phyloP scores from a whole-genome alignment of 176 grass and related monocot species.

The Rhynchospora breviuscula region DNA sequence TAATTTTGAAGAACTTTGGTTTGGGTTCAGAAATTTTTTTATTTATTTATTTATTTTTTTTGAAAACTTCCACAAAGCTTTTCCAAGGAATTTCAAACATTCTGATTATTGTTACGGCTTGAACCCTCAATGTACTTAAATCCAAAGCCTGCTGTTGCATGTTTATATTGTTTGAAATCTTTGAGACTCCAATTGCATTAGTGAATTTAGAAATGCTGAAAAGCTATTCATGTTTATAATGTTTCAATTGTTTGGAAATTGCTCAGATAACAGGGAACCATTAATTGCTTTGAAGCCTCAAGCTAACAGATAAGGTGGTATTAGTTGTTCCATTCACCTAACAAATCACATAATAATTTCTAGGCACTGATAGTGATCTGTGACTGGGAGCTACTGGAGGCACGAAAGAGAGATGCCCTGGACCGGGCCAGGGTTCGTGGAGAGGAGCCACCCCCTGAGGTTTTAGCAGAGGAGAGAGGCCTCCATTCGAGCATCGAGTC shows the following conservation, averaged over 20 bases:
- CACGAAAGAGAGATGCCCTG: conserved; percentile 73
- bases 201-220: too few relatives aligned
- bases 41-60: neutral
- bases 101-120: neutral
- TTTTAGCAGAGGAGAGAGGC: conserved; percentile 87
- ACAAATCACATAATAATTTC: conserved; percentile 5
- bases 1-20: neutral
- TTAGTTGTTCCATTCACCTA: neutral
- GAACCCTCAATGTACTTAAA: neutral
- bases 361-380: conserved; percentile 92
- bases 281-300: neutral
- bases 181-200: neutral
- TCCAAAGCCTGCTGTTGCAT: neutral
- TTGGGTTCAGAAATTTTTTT: neutral
- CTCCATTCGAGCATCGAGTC: conserved; percentile 87
- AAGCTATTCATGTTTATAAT: too few relatives aligned
- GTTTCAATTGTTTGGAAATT: too few relatives aligned
- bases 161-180: neutral
- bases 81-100: neutral
- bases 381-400: conserved; percentile 83
- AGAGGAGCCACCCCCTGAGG: conserved; percentile 82
- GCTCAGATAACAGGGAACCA: neutral
- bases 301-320: neutral
- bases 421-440: conserved; percentile 96
- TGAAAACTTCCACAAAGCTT: neutral